Evolutionary conservation across 83 land plant species (phyloP), one percentile per base, ranked within the genome.

Genomic region (Thuja plicata): DNA sequence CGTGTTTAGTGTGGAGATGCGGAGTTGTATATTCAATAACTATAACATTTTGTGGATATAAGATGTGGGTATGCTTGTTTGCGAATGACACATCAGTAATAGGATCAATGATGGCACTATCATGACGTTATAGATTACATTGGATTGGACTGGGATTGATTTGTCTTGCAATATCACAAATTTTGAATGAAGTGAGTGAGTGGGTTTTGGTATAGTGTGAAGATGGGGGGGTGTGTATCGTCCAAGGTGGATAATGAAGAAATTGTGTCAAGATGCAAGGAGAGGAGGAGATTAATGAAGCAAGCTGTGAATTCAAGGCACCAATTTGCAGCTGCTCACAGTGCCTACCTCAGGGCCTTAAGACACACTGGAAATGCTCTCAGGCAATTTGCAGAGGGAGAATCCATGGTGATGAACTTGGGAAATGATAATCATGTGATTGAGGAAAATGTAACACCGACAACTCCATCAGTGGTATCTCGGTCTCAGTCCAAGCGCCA

Each of bases 191-290:
- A 35, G 38, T 76, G 10, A 76, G 79, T 35, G 17, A 4, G 79
- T 76, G 60, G 87, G 87, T 60, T 32, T 46, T 76, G n/a, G 34
- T 74, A 10, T 46, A 86, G 76, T 41, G 79, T 40, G 38, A 38
- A 74, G n/a, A 95, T 95, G 97, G 97, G 97, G 2, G 97, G 97
- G 0, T 95, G 97, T 89, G 85, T 92, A 43, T 92, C 93, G 15
- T 94, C 97, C 57, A 94, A 93, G 88, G 91, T 95, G 79, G 95
- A 94, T 87, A 91, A 93, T 86, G 96, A 95, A 90, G 97, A 95
- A 86, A 89, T 92, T 0, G 97, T 95, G 60, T 88, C 93, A 84
- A 91, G 97, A 86, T 95, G 96, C 94, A 93, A 91, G 89, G 94
- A 95, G 77, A 94, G 97, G 48, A 92, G 94, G 80, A 93, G 94